A percentile compares a stretch with the other conserved stretches of the same genome.
These are phyloP conservation scores for Cystoisospora suis DNA, from an alignment of 169 alveolate species.

Conservation along the genomic window DNA sequence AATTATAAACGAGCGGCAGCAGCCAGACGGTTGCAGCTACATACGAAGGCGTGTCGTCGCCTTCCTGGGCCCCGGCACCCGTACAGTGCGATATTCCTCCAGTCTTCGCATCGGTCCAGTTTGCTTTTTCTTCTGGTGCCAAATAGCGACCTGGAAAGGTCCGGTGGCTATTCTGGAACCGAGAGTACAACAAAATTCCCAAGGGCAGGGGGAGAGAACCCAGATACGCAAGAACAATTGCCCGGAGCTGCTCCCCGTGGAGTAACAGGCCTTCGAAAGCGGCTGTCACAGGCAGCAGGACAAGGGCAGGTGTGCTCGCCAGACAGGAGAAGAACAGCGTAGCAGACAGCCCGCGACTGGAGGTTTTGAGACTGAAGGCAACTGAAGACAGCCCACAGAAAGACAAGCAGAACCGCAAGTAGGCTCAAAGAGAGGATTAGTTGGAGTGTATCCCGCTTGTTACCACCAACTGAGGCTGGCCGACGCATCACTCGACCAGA, in stretches of 20 bases:
- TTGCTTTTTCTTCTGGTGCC: neutral
- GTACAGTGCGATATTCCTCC: too few relatives aligned
- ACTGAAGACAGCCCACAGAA: neutral
- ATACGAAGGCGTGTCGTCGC: neutral
- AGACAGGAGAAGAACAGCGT: neutral
- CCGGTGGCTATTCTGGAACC: too few relatives aligned
- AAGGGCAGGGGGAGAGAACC: neutral
- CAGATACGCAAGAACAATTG: neutral
- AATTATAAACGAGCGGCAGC: constrained; percentile 32
- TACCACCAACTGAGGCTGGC: too few relatives aligned
- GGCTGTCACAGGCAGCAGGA: neutral
- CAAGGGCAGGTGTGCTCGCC: constrained; percentile 18
- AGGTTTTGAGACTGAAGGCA: neutral
- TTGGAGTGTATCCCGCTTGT: too few relatives aligned
- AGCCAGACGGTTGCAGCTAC: constrained; percentile 9
- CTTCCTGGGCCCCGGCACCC: too few relatives aligned
- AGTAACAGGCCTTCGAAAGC: constrained; percentile 5
- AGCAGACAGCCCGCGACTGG: neutral
- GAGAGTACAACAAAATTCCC: neutral
- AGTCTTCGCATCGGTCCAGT: neutral
- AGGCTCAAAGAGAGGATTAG: too few relatives aligned
- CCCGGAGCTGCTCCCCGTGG: neutral
- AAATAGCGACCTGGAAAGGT: neutral
- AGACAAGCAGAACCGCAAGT: neutral
- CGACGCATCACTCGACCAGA: too few relatives aligned